phyloP scores from a whole-genome alignment of 768 basidiomycete species.

The Leccinum variicolor region DNA sequence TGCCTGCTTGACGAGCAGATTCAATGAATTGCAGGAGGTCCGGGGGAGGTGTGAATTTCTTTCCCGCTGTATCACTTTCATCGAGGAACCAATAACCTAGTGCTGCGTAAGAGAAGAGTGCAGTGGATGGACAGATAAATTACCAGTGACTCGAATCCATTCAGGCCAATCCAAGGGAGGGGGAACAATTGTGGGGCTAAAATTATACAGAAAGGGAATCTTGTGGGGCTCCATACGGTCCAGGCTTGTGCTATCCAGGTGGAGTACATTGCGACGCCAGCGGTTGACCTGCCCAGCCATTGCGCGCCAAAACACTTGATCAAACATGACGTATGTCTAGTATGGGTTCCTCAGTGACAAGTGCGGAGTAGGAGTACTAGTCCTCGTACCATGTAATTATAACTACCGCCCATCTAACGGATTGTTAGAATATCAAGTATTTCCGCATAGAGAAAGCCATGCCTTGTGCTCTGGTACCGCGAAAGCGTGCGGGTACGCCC shows the following conservation, averaged over 20 bases:
- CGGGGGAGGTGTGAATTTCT: slow-evolving; percentile 86
- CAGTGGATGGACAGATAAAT: slow-evolving; percentile 9
- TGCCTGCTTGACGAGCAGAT: slow-evolving; percentile 63
- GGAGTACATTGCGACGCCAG: slow-evolving; percentile 79
- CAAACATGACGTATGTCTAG: slow-evolving; percentile 94
- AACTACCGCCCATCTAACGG: slow-evolving; percentile 85
- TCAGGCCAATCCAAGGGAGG: slow-evolving; percentile 98
- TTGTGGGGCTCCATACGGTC: slow-evolving; percentile 98
- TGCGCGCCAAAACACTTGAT: slow-evolving; percentile 96
- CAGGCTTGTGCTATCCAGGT: slow-evolving; percentile 75
- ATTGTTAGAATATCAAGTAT: slow-evolving; percentile 13
- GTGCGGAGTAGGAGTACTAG: background rate
- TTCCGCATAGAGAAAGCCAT: slow-evolving; percentile 11
- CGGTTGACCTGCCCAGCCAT: slow-evolving; percentile 93
- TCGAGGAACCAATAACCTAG: slow-evolving; percentile 97
- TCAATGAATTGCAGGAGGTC: slow-evolving; percentile 83
- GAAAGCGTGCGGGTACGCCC: slow-evolving; percentile 96
- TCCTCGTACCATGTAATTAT: slow-evolving; percentile 89
- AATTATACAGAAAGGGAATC: slow-evolving; percentile 97
- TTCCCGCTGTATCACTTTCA: slow-evolving; percentile 83
- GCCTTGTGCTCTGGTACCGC: slow-evolving; percentile 96
- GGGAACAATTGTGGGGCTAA: slow-evolving; percentile 86
- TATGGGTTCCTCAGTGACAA: slow-evolving; percentile 2
- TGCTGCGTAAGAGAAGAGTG: slow-evolving; percentile 6
- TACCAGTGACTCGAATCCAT: slow-evolving; percentile 93